phyloP scores from a whole-genome alignment of 306 rosid species.

The Cicer cuneatum region DNA sequence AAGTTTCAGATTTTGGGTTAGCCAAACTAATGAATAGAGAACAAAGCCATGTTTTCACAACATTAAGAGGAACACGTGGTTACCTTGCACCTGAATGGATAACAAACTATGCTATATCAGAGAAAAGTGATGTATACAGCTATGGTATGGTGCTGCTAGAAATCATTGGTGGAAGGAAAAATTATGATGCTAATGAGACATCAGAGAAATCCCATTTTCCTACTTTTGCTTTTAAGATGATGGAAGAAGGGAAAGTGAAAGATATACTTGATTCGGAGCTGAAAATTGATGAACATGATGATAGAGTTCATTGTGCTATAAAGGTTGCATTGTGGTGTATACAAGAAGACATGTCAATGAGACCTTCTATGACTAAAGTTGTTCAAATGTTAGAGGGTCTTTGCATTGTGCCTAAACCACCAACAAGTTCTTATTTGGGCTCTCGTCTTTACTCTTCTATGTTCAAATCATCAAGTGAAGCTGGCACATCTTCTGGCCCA shows the following conservation, averaged over 20 bases:
- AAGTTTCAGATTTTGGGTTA: conserved; percentile 89
- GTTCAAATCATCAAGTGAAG: conserved; percentile 64
- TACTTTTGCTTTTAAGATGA: conserved; percentile 73
- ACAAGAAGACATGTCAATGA: conserved; percentile 82
- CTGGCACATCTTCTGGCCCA: conserved; percentile 76
- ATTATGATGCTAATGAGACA: conserved; percentile 59
- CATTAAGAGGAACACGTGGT: conserved; percentile 85
- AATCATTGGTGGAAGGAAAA: conserved; percentile 89
- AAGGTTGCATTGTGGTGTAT: conserved; percentile 90
- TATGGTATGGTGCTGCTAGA: conserved; percentile 89
- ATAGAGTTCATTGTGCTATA: conserved; percentile 57
- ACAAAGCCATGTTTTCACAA: conserved; percentile 92
- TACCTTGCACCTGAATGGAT: conserved; percentile 97
- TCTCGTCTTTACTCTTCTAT: conserved; percentile 59
- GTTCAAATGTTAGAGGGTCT: conserved; percentile 95
- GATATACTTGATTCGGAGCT: conserved; percentile 62
- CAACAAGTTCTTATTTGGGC: conserved; percentile 57
- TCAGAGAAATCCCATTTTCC: conserved; percentile 87
- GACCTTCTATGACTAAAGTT: conserved; percentile 89
- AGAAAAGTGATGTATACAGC: conserved; percentile 93
- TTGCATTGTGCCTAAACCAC: conserved; percentile 67
- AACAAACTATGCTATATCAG: conserved; percentile 91
- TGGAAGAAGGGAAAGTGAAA: conserved; percentile 79
- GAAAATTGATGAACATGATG: conserved; percentile 49
- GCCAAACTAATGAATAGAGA: conserved; percentile 88